Percentiles rank a stretch among this genome's conserved stretches.
Evolutionary conservation across 1,139 yeast genomes (phyloP).

Genomic region (Hanseniaspora uvarum): DNA sequence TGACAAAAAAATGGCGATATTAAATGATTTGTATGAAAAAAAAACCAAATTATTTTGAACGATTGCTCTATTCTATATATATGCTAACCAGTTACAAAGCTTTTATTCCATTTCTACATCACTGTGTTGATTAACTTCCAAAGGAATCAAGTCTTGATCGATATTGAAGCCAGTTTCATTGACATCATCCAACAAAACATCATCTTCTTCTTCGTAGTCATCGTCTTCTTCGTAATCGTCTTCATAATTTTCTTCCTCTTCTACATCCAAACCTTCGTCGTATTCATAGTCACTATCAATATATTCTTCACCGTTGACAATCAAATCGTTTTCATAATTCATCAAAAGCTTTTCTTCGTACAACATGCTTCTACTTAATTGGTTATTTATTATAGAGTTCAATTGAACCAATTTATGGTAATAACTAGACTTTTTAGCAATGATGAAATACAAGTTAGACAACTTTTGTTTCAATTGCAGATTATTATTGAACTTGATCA

Average conservation of each 20-base stretch:
- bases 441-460: slow-evolving; percentile 66
- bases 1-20: no score
- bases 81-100: no score
- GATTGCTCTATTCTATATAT: no score
- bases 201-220: slow-evolving; percentile 29
- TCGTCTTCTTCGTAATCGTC: slow-evolving; percentile 29
- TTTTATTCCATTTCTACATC: slow-evolving; percentile 19
- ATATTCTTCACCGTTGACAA: slow-evolving; percentile 30
- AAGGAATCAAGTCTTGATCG: slow-evolving; percentile 20
- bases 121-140: slow-evolving; percentile 18
- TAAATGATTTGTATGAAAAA: no score
- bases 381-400: slow-evolving; percentile 68
- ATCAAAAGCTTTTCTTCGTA: slow-evolving; percentile 33
- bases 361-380: slow-evolving; percentile 55
- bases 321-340: slow-evolving; percentile 32
- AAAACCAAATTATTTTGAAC: no score
- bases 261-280: neutral
- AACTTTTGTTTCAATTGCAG: slow-evolving; percentile 49
- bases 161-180: slow-evolving; percentile 21
- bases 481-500: slow-evolving; percentile 49
- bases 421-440: slow-evolving; percentile 62
- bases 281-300: slow-evolving; percentile 27
- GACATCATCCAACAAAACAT: slow-evolving; percentile 24
- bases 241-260: slow-evolving; percentile 26
- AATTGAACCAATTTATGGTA: slow-evolving; percentile 71